These are phyloP conservation scores for Aspergillus cavernicola DNA, from an alignment of 495 filamentous ascomycete species.

Conservation along the genomic window DNA sequence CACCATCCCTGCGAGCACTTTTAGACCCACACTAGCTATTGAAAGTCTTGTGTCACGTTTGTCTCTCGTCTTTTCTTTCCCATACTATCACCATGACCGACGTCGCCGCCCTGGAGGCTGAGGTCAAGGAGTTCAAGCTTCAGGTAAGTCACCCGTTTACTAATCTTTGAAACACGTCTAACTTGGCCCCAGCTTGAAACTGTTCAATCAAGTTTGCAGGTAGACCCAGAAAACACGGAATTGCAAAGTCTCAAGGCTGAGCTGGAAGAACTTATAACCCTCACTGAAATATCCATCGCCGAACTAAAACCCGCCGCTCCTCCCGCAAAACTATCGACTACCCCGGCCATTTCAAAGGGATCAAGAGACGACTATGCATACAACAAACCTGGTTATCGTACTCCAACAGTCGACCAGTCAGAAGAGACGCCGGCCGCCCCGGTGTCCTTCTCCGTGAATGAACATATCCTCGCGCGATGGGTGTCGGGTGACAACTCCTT, in stretches of 20 bases:
- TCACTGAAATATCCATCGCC: conserved; percentile 74
- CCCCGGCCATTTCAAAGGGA: conserved; percentile 60
- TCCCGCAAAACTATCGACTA: conserved; percentile 40
- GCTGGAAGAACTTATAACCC: conserved; percentile 78
- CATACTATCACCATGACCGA: conserved; percentile 51
- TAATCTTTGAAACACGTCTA: not conserved
- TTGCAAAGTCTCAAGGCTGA: conserved; percentile 74
- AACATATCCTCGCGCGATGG: conserved; percentile 87
- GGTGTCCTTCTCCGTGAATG: conserved; percentile 76
- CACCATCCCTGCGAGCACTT: not conserved
- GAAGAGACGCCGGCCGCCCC: conserved; percentile 45
- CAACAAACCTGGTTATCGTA: conserved; percentile 51
- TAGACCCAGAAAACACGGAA: conserved; percentile 80
- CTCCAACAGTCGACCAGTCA: conserved; percentile 34
- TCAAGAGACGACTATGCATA: conserved; percentile 68
- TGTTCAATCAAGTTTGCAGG: conserved; percentile 68
- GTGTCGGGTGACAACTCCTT: conserved; percentile 81
- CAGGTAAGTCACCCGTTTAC: conserved; percentile 52
- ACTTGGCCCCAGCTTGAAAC: conserved; percentile 65
- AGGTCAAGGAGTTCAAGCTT: conserved; percentile 76
- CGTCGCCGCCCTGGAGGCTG: conserved; percentile 63
- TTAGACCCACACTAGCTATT: conserved; percentile 2
- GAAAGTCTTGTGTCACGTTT: not conserved
- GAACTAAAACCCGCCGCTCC: conserved; percentile 58
- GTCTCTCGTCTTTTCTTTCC: not conserved